Percentiles rank a stretch among this genome's conserved stretches.
phyloP scores from a whole-genome alignment of 2,329 filamentous ascomycete species.

The Myriangium duriaei region DNA sequence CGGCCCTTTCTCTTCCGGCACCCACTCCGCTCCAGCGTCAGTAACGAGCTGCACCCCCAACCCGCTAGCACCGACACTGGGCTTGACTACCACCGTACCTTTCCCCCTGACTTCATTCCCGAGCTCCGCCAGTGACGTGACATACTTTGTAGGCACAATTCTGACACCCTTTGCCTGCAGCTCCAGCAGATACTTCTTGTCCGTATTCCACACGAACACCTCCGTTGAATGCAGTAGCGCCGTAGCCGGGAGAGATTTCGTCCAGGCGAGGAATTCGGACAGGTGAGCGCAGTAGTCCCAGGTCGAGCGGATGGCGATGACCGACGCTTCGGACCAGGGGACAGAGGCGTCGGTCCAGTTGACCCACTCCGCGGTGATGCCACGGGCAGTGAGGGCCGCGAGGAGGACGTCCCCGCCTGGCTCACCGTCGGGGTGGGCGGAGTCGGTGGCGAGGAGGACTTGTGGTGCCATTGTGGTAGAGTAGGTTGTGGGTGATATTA shows the following conservation, averaged over 20 bases:
- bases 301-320: not conserved
- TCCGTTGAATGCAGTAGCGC: not conserved
- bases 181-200: not conserved
- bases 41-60: conserved; percentile 1
- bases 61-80: conserved; percentile 26
- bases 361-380: not conserved
- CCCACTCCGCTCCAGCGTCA: not conserved
- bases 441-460: not conserved
- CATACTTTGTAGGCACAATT: not conserved
- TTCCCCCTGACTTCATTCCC: too few relatives aligned
- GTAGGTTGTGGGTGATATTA: too few relatives aligned
- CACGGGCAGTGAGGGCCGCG: not conserved
- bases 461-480: too few relatives aligned
- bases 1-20: not conserved
- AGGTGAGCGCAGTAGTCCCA: not conserved
- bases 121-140: too few relatives aligned
- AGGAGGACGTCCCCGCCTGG: not conserved
- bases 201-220: not conserved
- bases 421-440: not conserved
- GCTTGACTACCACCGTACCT: conserved; percentile 43
- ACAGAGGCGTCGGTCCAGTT: not conserved
- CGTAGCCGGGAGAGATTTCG: conserved; percentile 22
- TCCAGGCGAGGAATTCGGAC: not conserved
- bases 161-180: not conserved
- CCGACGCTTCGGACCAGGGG: not conserved